A percentile compares a stretch with the other conserved stretches of the same genome.
Evolutionary conservation across 495 filamentous ascomycete genomes (phyloP).

Genomic region (Aspergillus wentii): DNA sequence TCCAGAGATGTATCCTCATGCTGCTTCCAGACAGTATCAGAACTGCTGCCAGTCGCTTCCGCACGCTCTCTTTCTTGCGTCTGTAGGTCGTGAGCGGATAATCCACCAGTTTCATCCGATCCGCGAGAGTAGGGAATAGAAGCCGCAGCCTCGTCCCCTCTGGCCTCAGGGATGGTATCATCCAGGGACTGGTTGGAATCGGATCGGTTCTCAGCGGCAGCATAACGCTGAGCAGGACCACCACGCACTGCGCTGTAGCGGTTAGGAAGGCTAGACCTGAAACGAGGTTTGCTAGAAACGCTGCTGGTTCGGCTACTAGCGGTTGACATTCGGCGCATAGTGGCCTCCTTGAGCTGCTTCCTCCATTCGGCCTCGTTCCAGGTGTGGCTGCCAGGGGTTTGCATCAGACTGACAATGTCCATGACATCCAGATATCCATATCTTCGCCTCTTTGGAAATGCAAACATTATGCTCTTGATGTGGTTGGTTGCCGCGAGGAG

Average conservation of each 20-base stretch:
- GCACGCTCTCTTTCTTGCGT: too few species aligned
- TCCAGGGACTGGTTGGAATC: slow-evolving; percentile 35
- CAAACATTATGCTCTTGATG: slow-evolving; percentile 92
- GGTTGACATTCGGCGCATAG: slow-evolving; percentile 66
- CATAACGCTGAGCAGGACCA: slow-evolving; percentile 33
- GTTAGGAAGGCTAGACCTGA: slow-evolving; percentile 62
- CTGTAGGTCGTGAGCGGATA: slow-evolving; percentile 14
- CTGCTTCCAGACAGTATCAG: slow-evolving; percentile 50
- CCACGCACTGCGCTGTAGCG: slow-evolving; percentile 30
- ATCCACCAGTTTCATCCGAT: slow-evolving; percentile 47
- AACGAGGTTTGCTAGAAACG: slow-evolving; percentile 53
- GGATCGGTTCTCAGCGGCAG: slow-evolving; percentile 45
- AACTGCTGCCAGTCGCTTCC: too few species aligned
- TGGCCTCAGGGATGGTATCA: slow-evolving; percentile 26
- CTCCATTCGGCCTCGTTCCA: slow-evolving; percentile 94
- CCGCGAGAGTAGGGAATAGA: slow-evolving; percentile 45
- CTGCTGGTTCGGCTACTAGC: slow-evolving; percentile 52
- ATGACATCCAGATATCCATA: slow-evolving; percentile 89
- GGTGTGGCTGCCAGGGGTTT: slow-evolving; percentile 66
- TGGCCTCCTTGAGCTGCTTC: slow-evolving; percentile 81
- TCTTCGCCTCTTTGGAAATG: slow-evolving; percentile 80
- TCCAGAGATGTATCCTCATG: slow-evolving; percentile 4
- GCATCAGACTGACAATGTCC: slow-evolving; percentile 76
- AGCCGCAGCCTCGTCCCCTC: slow-evolving; percentile 32
- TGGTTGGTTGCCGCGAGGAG: slow-evolving; percentile 85